Conservation (phyloP, 2,329 filamentous ascomycete species). For the Fusarium camptoceras region DNA sequence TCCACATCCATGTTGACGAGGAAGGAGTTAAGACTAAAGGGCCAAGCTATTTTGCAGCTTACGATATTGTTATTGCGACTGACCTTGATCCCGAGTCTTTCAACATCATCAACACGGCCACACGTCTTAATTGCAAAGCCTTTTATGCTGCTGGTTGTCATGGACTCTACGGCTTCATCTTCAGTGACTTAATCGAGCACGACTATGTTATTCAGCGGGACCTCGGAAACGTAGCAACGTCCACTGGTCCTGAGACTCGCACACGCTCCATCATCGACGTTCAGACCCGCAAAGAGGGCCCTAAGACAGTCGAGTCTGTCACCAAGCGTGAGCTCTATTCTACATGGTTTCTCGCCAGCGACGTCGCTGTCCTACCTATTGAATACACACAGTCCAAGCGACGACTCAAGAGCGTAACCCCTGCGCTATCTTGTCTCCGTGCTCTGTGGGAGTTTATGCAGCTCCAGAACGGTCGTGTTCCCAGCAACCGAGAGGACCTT, state of each 20-base stretch:
- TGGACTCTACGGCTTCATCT: constrained; percentile 94
- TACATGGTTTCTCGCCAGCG: constrained; percentile 84
- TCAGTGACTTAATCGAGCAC: constrained; percentile 91
- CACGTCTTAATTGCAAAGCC: constrained; percentile 79
- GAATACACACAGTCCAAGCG: constrained; percentile 76
- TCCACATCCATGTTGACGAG: constrained; percentile 78
- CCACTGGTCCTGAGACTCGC: constrained; percentile 73
- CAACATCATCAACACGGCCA: constrained; percentile 85
- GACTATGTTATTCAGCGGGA: constrained; percentile 90
- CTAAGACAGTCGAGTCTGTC: constrained; percentile 82
- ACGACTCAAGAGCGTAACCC: constrained; percentile 80
- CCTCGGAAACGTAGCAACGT: constrained; percentile 77
- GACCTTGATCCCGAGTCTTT: constrained; percentile 83
- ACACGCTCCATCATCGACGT: constrained; percentile 82
- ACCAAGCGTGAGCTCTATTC: constrained; percentile 93
- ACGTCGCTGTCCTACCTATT: constrained; percentile 76
- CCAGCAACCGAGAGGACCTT: constrained; percentile 74
- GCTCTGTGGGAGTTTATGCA: constrained; percentile 87
- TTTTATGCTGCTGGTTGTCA: constrained; percentile 92
- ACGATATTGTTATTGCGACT: constrained; percentile 89
- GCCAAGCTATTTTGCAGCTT: constrained; percentile 79
- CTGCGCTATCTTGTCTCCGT: constrained; percentile 85
- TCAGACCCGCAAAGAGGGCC: constrained; percentile 74
- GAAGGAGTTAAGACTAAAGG: constrained; percentile 74
- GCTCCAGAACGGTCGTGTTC: constrained; percentile 63